Conservation (phyloP, 2,329 filamentous ascomycete genomes). For the Helminthosporium solani region DNA sequence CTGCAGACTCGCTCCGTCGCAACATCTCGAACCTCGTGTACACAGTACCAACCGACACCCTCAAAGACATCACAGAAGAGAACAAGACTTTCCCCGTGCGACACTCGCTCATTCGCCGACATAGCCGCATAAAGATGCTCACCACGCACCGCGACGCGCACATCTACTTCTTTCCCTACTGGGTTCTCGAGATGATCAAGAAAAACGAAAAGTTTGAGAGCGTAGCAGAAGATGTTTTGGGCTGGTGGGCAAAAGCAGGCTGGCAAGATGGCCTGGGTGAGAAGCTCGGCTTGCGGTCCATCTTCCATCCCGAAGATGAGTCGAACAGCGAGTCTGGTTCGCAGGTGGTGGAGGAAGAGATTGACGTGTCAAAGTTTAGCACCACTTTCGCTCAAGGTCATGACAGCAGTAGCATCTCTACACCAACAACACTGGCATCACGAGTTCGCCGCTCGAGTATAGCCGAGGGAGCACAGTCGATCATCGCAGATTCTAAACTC, state of each 20-base stretch:
- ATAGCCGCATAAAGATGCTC: slow-evolving; percentile 76
- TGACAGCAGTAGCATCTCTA: slow-evolving; percentile 8
- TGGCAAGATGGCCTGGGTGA: slow-evolving; percentile 82
- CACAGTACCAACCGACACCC: slow-evolving; percentile 82
- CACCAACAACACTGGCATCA: slow-evolving; percentile 33
- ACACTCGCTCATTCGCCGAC: slow-evolving; percentile 71
- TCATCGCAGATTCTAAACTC: slow-evolving; percentile 40
- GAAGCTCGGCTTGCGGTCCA: slow-evolving; percentile 71
- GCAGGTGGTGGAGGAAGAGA: slow-evolving; percentile 52
- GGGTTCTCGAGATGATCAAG: slow-evolving; percentile 82
- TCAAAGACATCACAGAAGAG: slow-evolving; percentile 79
- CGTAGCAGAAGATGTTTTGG: slow-evolving; percentile 86
- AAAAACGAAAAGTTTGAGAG: slow-evolving; percentile 81
- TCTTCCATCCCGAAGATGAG: slow-evolving; percentile 56
- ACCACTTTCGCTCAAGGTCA: slow-evolving; percentile 47
- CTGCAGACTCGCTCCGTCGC: slow-evolving; percentile 65
- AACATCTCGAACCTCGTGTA: slow-evolving; percentile 78
- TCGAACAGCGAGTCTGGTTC: slow-evolving; percentile 41
- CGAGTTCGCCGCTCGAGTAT: slow-evolving; percentile 36
- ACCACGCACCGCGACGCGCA: slow-evolving; percentile 87
- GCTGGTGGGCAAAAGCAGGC: slow-evolving; percentile 91
- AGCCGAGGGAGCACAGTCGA: slow-evolving; percentile 27
- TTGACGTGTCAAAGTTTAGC: slow-evolving; percentile 56
- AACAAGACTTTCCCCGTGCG: slow-evolving; percentile 72
- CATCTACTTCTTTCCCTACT: slow-evolving; percentile 90